phyloP scores from a whole-genome alignment of 257 asterid genomes.

The Linderniella brevidens region DNA sequence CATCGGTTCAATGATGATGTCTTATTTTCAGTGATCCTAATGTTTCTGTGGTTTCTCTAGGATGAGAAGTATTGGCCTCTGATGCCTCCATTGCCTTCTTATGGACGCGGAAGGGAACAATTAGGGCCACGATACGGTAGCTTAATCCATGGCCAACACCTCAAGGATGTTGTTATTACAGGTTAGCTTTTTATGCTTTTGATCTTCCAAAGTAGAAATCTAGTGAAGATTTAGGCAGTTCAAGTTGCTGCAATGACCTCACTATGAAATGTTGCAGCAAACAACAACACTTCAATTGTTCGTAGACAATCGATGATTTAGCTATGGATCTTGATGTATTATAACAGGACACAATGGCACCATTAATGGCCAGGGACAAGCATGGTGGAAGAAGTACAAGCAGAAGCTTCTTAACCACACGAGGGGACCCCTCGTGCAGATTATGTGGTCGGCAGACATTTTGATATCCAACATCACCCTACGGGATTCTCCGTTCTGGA shows the following conservation, averaged over 20 bases:
- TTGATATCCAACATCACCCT: slow-evolving; percentile 50
- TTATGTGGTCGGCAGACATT: slow-evolving; percentile 66
- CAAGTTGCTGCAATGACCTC: too few species aligned
- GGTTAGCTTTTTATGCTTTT: slow-evolving; percentile 17
- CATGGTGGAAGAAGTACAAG: slow-evolving; percentile 66
- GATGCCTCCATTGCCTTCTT: slow-evolving; percentile 75
- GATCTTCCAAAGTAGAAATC: slow-evolving; percentile 13
- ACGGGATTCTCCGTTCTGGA: slow-evolving; percentile 76
- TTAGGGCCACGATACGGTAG: slow-evolving; percentile 72
- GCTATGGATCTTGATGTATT: too few species aligned
- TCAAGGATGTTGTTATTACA: slow-evolving; percentile 59
- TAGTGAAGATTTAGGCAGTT: slow-evolving; percentile 3
- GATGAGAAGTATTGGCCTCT: slow-evolving; percentile 67
- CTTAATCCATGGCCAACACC: slow-evolving; percentile 68
- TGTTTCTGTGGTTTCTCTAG: slow-evolving; percentile 15
- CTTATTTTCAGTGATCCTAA: neutral
- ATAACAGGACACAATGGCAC: slow-evolving; percentile 69
- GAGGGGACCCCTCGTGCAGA: slow-evolving; percentile 73
- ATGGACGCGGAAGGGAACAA: slow-evolving; percentile 70
- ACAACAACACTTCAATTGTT: too few species aligned
- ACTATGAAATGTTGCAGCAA: too few species aligned
- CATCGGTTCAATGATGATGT: neutral
- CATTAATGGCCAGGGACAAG: slow-evolving; percentile 59
- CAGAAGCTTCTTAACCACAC: slow-evolving; percentile 62
- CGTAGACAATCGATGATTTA: too few species aligned